These are phyloP conservation scores for Brachypodium distachyon DNA, from an alignment of 202 grass and related monocot species.

Conservation along the genomic window DNA sequence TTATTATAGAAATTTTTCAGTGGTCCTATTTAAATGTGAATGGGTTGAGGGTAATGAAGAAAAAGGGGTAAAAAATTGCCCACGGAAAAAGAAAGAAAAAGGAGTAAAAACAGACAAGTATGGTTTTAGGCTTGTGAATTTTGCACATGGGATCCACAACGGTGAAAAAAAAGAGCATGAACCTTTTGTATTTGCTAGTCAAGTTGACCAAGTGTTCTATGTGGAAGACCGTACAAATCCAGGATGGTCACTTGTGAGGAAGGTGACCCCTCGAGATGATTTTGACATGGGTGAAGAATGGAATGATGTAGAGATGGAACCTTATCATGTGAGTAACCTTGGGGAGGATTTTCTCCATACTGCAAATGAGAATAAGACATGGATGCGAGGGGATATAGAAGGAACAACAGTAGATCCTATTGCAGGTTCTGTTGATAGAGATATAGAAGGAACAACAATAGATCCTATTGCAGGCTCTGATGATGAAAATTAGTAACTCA, in stretches of 20 bases:
- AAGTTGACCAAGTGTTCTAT: conserved; percentile 24
- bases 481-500: background rate
- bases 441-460: too few species aligned
- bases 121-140: conserved; percentile 13
- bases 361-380: background rate
- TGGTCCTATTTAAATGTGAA: background rate
- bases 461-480: too few species aligned
- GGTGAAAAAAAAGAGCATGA: conserved; percentile 14
- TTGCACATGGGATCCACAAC: background rate
- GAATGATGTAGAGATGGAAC: background rate
- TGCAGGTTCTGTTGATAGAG: too few species aligned
- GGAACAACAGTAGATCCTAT: background rate
- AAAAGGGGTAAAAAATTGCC: background rate
- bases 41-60: background rate
- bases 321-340: background rate
- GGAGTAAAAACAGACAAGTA: too few species aligned
- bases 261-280: conserved; percentile 8
- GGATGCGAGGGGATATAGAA: background rate
- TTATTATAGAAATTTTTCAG: background rate
- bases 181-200: conserved; percentile 5
- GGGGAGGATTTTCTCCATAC: background rate
- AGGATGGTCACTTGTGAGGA: background rate
- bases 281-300: background rate
- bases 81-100: too few species aligned
- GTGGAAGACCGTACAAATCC: background rate